Conservation (phyloP, 306 rosid species). For the Trichosanthes truncata region DNA sequence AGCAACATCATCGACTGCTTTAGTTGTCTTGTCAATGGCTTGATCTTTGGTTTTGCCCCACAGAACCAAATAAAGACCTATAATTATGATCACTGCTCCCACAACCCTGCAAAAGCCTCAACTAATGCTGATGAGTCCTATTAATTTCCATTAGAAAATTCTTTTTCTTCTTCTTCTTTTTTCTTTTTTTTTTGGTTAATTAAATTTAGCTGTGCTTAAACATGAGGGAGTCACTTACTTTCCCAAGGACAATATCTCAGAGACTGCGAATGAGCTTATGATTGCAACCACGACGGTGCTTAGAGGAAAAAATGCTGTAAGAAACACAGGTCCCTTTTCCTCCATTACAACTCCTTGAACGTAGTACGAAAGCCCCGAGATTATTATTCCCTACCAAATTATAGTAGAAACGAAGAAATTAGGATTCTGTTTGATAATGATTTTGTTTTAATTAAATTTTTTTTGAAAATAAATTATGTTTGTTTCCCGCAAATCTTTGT, state of each 20-base stretch:
- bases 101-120: conserved; percentile 17
- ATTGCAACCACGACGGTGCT: too few species aligned
- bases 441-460: too few species aligned
- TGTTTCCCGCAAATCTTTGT: too few species aligned
- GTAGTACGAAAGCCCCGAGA: conserved; percentile 25
- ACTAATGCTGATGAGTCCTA: not conserved
- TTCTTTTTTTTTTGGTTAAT: too few species aligned
- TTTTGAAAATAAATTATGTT: too few species aligned
- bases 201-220: too few species aligned
- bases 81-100: conserved; percentile 30
- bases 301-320: too few species aligned
- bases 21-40: not conserved
- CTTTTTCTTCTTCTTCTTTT: too few species aligned
- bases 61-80: too few species aligned
- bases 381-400: conserved; percentile 43
- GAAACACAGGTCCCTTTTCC: conserved; percentile 42
- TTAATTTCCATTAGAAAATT: not conserved
- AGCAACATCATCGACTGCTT: not conserved
- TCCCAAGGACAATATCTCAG: conserved; percentile 23
- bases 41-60: conserved; percentile 43
- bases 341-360: conserved; percentile 39
- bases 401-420: too few species aligned
- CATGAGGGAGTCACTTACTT: too few species aligned
- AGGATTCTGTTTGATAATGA: too few species aligned
- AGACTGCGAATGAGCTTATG: not conserved